Evolutionary conservation across 2,329 filamentous ascomycete genomes (phyloP), one percentile per base, ranked within the genome.

Genomic region (Leptographium lundbergii): DNA sequence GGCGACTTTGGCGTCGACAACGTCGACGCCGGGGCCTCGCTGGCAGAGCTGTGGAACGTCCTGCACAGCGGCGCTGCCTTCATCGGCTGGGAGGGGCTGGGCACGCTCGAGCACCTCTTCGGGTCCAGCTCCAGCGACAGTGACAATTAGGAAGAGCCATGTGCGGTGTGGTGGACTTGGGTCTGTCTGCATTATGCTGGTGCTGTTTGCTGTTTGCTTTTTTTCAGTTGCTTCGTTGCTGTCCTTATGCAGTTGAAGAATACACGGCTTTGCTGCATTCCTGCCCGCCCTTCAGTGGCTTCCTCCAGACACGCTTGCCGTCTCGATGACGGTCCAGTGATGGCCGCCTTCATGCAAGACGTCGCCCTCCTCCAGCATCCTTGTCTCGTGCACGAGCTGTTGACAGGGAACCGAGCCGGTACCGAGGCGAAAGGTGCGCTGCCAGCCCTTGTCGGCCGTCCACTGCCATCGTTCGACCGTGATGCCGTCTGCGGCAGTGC

Each of bases 401-500:
- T 34, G 7, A 14, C 62, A 62, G 6, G 63, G 62, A 7, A 63
- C 22, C 2, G 48, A n/a, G 11, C 57, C 62, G 2, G 22, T 3
- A 0, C 62, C 62, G 4, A 54, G 14, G 2, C 59, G 62, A 14
- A 56, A 61, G 1, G 52, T n/a, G 11, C 22, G 29, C 48, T 47
- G 27, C 60, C 60, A 61, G 5, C 55, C 55, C 17, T 17, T 11
- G 11, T n/a, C 39, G 9, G 34, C 17, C 25, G 29, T 25, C 25
- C 73, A 80, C 64, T 74, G 72, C 82, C 82, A 85, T 58, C 81
- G 72, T 73, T 86, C 83, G 1, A 77, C 71, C 24, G 74, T 71
- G 13, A 80, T 65, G 6, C 55, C 57, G n/a, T 68, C 64, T 0
- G 70, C 67, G 0, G 74, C 77, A 2, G 69, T 67, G 62, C 78